A percentile compares a stretch with the other conserved stretches of the same genome.
These are phyloP conservation scores for Cladophialophora chaetospira DNA, from an alignment of 2,329 filamentous ascomycete species.

Conservation along the genomic window DNA sequence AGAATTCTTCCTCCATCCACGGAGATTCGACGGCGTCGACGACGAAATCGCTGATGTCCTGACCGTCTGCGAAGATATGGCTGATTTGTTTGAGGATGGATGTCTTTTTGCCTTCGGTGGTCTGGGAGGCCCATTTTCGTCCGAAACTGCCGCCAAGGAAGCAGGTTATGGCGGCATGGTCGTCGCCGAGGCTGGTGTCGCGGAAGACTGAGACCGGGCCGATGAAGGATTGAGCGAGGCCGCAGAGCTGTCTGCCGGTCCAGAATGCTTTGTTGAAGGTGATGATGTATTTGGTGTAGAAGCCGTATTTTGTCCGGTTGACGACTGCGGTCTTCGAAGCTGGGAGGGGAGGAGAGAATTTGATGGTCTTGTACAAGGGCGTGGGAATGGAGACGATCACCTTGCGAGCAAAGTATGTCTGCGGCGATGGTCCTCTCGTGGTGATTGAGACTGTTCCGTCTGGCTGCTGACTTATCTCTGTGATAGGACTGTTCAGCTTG, in stretches of 20 bases:
- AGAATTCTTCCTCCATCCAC: conserved; percentile 44
- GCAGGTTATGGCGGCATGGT: conserved; percentile 41
- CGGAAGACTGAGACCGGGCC: conserved; percentile 45
- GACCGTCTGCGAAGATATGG: conserved; percentile 34
- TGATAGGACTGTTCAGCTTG: conserved; percentile 36
- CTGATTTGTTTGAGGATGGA: conserved; percentile 39
- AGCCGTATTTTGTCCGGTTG: conserved; percentile 46
- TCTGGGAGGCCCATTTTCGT: conserved; percentile 38
- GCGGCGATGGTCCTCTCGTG: conserved; percentile 9
- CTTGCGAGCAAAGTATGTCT: conserved; percentile 43
- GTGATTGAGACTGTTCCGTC: conserved; percentile 29
- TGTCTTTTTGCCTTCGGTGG: conserved; percentile 31
- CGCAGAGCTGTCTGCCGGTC: conserved; percentile 40
- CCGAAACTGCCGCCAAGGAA: conserved; percentile 44
- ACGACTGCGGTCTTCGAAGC: conserved; percentile 42
- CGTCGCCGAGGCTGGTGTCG: conserved; percentile 41
- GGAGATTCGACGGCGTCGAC: conserved; percentile 35
- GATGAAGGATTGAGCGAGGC: conserved; percentile 41
- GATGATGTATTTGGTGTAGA: conserved; percentile 56
- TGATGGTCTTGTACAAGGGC: conserved; percentile 49
- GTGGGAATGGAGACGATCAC: conserved; percentile 55
- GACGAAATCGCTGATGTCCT: conserved; percentile 21
- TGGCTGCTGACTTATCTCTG: conserved; percentile 36
- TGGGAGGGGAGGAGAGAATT: conserved; percentile 53
- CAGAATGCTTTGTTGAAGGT: conserved; percentile 50